phyloP scores from a whole-genome alignment of 164 flowering plant genomes.

The Kalanchoe fedtschenkoi region DNA sequence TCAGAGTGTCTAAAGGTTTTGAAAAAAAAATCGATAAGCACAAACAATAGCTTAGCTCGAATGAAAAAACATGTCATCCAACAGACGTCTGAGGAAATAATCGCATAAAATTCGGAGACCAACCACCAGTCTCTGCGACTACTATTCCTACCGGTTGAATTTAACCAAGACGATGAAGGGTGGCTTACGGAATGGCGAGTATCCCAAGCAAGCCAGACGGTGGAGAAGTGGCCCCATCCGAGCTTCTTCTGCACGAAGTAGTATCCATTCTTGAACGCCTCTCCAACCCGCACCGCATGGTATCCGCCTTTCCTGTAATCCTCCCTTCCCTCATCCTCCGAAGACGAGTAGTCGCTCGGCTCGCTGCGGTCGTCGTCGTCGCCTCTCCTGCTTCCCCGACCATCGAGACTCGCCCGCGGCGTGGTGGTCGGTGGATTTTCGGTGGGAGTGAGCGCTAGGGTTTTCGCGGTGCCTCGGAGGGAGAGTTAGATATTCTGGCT shows the following conservation, averaged over 20 bases:
- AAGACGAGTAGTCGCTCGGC: constrained; percentile 34
- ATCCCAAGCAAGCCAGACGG: constrained; percentile 80
- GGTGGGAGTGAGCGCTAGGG: background rate
- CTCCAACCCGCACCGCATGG: constrained; percentile 53
- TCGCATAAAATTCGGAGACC: background rate
- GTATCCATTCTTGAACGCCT: constrained; percentile 41
- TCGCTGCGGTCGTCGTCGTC: constrained; percentile 22
- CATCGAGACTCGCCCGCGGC: background rate
- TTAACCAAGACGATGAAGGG: background rate
- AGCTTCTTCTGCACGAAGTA: constrained; percentile 62
- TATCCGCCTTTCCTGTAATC: constrained; percentile 64
- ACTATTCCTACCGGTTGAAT: background rate
- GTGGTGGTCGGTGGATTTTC: background rate
- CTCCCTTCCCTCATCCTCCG: constrained; percentile 65
- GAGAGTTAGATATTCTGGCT: background rate
- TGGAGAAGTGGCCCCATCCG: constrained; percentile 78
- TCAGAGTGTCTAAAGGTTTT: no score
- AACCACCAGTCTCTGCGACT: background rate
- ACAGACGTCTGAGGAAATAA: no score
- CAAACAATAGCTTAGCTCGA: no score
- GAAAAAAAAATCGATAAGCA: no score
- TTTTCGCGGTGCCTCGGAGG: background rate
- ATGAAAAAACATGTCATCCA: no score
- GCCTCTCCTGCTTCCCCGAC: constrained; percentile 5
- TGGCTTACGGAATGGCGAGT: constrained; percentile 27